Base-by-base conservation (phyloP, 2,329 filamentous ascomycete species). In the Hymenoscyphus albidus region DNA sequence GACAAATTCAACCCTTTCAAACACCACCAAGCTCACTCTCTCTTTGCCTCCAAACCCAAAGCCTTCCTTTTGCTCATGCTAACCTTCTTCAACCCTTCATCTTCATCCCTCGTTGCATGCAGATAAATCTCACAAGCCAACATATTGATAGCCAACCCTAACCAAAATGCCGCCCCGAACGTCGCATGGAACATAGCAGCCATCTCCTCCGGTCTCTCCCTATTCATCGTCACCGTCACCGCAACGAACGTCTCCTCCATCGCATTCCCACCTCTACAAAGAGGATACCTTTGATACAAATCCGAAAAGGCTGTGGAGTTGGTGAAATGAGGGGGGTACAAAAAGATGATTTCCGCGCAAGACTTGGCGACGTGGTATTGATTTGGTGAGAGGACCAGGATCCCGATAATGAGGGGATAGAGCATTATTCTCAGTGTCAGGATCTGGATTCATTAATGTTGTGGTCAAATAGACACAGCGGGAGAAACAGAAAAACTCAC, bases 81-180 rank as follows among this genome's bases (percentile, higher is more conserved):
- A 44, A 63, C 6, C 40, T 62, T 65, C 61, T 55, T 63, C 61
- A 65, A 48, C 14, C 61, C 58, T 40, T 65, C 64, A 55, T 61
- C 55, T 32, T 65, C 61, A 48, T 58, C 64, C 27, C 39, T 61
- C 48, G 64, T 65, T 3, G 9, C 16, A 10, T 51, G 35, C 40
- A 65, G 48, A 63, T 65, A 65, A n/a, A 55, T 22, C 59, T 65
- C 64, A n/a, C 58, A 27, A 12, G 51, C 13, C 14, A 9, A 10
- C 16, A 44, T 22, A 57, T 65, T 65, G 5, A 65, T 32, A 2
- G 61, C 5, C n/a, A 58, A 59, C 4, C 61, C 64, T 27, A 63
- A 18, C 44, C 62, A 56, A 10, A 51, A 62, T 13, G 54, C 35
- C 18, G 38, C 42, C 9, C 67, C 64, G 55, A 68, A 68, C 13